A percentile compares a stretch with the other conserved stretches of the same genome.
These are phyloP conservation scores for Leishmania tarentolae DNA, from an alignment of 208 protist species.

Conservation along the genomic window DNA sequence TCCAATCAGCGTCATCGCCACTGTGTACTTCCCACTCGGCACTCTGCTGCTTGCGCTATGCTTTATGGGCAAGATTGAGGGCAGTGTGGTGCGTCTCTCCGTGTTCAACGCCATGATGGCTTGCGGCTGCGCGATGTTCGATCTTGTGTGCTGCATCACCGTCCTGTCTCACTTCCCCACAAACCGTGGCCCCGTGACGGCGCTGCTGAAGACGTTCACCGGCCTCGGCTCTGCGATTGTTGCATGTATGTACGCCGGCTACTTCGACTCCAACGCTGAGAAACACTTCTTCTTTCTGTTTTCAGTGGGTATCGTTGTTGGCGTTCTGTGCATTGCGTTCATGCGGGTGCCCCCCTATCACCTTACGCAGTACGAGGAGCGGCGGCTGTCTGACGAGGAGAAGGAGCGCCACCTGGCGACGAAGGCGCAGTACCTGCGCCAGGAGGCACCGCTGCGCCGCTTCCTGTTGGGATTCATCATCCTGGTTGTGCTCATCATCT, in stretches of 20 bases:
- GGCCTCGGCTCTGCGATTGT: constrained; percentile 62
- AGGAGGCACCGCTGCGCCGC: constrained; percentile 55
- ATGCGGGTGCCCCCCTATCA: constrained; percentile 63
- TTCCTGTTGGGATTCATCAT: constrained; percentile 58
- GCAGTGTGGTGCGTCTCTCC: constrained; percentile 33
- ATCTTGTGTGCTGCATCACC: constrained; percentile 40
- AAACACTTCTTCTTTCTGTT: constrained; percentile 65
- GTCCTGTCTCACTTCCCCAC: constrained; percentile 50
- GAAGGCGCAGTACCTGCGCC: constrained; percentile 55
- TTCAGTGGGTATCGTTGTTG: constrained; percentile 21
- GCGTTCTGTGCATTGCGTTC: constrained; percentile 35
- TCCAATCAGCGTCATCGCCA: constrained; percentile 37
- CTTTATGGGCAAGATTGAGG: constrained; percentile 47
- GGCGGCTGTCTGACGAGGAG: constrained; percentile 39
- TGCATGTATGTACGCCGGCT: constrained; percentile 47
- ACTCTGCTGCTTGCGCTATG: constrained; percentile 48
- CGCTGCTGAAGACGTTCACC: constrained; percentile 61
- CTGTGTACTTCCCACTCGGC: constrained; percentile 33
- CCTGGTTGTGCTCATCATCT: constrained; percentile 56
- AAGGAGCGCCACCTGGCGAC: constrained; percentile 33
- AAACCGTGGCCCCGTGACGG: constrained; percentile 55
- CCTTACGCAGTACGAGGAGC: constrained; percentile 44
- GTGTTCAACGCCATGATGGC: constrained; percentile 57
- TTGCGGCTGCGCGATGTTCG: constrained; percentile 43
- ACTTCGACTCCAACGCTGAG: constrained; percentile 42